phyloP scores from a whole-genome alignment of 768 basidiomycete genomes.

The Phylloporus arenicola region DNA sequence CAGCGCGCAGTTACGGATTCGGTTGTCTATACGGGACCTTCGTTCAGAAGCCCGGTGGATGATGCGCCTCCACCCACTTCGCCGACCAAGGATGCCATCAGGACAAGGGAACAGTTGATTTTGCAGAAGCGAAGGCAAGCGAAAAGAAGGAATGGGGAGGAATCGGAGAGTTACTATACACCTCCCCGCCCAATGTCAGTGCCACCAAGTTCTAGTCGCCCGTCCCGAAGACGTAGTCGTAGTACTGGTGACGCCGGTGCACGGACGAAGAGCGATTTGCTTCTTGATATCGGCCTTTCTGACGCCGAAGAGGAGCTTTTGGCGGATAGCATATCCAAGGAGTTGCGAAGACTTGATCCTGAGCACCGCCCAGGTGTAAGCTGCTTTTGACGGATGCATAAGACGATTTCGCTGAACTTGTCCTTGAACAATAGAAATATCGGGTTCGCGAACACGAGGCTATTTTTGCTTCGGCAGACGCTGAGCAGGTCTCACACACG shows the following conservation, averaged over 20 bases:
- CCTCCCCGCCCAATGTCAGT: slow-evolving; percentile 25
- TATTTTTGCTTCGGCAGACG: slow-evolving; percentile 76
- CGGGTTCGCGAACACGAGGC: slow-evolving; percentile 74
- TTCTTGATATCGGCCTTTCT: slow-evolving; percentile 35
- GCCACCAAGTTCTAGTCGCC: slow-evolving; percentile 37
- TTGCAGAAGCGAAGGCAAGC: slow-evolving; percentile 64
- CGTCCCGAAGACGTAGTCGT: slow-evolving; percentile 63
- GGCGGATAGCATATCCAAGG: slow-evolving; percentile 67
- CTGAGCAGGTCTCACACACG: slow-evolving; percentile 66
- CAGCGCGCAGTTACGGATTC: slow-evolving; percentile 53
- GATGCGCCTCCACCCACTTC: slow-evolving; percentile 38
- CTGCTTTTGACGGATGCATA: neutral
- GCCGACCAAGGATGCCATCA: slow-evolving; percentile 63
- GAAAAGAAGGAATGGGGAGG: slow-evolving; percentile 48
- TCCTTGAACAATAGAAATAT: slow-evolving; percentile 53
- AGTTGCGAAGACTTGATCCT: slow-evolving; percentile 54
- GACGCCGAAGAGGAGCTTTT: slow-evolving; percentile 50
- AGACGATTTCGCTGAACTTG: slow-evolving; percentile 1
- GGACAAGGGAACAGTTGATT: slow-evolving; percentile 60
- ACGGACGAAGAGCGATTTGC: slow-evolving; percentile 27
- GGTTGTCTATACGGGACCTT: slow-evolving; percentile 27
- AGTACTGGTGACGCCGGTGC: slow-evolving; percentile 72
- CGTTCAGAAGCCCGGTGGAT: slow-evolving; percentile 29
- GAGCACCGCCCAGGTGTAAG: slow-evolving; percentile 25
- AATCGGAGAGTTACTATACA: slow-evolving; percentile 32